Base-by-base conservation (phyloP, 805 yeast genomes). In the Candida boidinii region DNA sequence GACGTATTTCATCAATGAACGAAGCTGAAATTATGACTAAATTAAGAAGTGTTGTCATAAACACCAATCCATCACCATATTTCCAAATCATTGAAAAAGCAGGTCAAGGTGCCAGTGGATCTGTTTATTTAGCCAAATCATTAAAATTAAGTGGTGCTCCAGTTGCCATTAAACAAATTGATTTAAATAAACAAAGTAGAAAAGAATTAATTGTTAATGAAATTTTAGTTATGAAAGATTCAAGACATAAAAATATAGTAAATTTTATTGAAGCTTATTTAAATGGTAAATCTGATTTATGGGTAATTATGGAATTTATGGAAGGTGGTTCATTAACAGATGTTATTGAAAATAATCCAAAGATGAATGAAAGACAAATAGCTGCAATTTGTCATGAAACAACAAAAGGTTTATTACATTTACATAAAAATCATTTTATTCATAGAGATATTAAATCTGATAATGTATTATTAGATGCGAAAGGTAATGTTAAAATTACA, bases 301-400 rank as follows among this genome's bases (percentile, higher is more conserved):
- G 97, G 96, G 98, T 92, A n/a, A 83, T 94, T 21, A 92, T 92
- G 99, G 99, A 92, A 58, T 94, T 78, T 55, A 92, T 92, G 99
- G 96, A 94, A 61, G 98, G 98, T 34, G 99, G 99, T 1, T 83
- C 96, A 4, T 64, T 92, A 45, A 92, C 97, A 0, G 98, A 92
- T 60, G 84, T 94, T 26, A 88, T 94, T 50, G 95, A 87, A 36
- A 84, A 87, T 58, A 88, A 88, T 54, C 78, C 77, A 34, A 68
- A 73, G 30, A 60, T 92, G 45, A 70, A 73, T 13, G 99, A 92
- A 56, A 73, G 76, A 32, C 98, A 94, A 59, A 92, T 94, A 43
- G 84, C 96, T 2, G 76, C 88, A 4, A 86, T 92, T 33, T 90
- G 96, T 56, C 66, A 71, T 38, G 98, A 92, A 54, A 86, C 96